Evolutionary conservation across 768 basidiomycete species (phyloP).

Genomic region (Boletus reticulatus): DNA sequence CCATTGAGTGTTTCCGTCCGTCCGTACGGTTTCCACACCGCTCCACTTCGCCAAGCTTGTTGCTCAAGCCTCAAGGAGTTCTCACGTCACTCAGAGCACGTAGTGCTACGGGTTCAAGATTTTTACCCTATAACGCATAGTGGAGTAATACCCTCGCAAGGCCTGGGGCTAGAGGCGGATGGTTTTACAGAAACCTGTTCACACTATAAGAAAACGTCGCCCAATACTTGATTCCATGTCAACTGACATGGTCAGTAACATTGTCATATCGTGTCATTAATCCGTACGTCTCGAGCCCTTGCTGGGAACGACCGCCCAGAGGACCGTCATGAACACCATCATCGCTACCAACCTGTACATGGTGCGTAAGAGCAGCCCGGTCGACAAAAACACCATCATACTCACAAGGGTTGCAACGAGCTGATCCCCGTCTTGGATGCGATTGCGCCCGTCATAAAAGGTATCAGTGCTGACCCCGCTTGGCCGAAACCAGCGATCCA

Average conservation of each 20-base stretch:
- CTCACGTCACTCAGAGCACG: too few relatives aligned
- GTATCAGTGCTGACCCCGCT: conserved; percentile 68
- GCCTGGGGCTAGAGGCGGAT: too few relatives aligned
- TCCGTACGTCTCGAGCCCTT: conserved; percentile 22
- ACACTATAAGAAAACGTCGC: too few relatives aligned
- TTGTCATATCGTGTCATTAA: background rate
- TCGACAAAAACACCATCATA: background rate
- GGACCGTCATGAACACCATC: conserved; percentile 39
- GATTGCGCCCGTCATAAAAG: conserved; percentile 71
- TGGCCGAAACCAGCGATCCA: conserved; percentile 71
- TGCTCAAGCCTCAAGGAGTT: too few relatives aligned
- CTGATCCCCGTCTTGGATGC: conserved; percentile 56
- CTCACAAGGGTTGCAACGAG: conserved; percentile 37
- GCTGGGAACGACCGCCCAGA: conserved; percentile 43
- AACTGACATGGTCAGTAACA: too few relatives aligned
- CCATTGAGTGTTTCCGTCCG: too few relatives aligned
- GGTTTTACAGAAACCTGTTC: too few relatives aligned
- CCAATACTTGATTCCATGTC: background rate
- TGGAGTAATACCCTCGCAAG: too few relatives aligned
- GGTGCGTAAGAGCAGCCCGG: background rate
- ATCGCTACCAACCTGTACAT: conserved; percentile 34
- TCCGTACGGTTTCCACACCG: too few relatives aligned
- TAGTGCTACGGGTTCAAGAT: too few relatives aligned
- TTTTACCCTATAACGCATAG: too few relatives aligned
- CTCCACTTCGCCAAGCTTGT: too few relatives aligned